Evolutionary conservation across 2,329 filamentous ascomycete species (phyloP).

Genomic region (Colletotrichum melonis): DNA sequence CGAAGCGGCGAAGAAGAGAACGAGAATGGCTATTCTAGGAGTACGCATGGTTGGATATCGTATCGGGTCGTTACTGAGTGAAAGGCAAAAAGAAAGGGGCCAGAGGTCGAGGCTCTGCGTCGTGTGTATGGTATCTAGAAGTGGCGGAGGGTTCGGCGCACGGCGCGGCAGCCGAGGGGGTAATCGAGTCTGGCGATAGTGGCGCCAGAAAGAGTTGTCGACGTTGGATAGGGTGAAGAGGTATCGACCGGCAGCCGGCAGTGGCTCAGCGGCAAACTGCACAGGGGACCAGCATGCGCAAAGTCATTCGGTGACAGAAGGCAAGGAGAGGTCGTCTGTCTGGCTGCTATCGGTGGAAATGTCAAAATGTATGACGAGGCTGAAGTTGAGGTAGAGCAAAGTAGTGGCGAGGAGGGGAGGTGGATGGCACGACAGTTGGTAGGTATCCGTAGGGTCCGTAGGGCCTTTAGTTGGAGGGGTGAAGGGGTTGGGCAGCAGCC

Average conservation of each 20-base stretch:
- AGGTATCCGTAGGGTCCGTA: neutral
- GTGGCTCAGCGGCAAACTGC: constrained; percentile 32
- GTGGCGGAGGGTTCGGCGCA: neutral
- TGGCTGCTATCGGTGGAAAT: neutral
- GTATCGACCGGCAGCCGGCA: constrained; percentile 21
- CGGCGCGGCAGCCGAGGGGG: constrained; percentile 7
- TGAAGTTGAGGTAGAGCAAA: no score
- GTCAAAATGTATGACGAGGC: neutral
- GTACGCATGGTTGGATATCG: constrained; percentile 59
- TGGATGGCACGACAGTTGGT: neutral
- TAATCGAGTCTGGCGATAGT: constrained; percentile 11
- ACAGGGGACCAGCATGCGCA: constrained; percentile 23
- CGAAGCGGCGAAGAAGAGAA: constrained; percentile 63
- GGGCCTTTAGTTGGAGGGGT: neutral
- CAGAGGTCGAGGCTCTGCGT: constrained; percentile 6
- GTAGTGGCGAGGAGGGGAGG: neutral
- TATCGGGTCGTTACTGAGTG: constrained; percentile 17
- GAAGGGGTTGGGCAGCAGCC: constrained; percentile 2
- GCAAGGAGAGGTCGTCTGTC: neutral
- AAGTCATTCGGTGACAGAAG: constrained; percentile 17
- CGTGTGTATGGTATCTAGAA: constrained; percentile 3
- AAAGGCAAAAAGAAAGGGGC: neutral
- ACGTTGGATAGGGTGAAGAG: neutral
- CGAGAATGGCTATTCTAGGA: constrained; percentile 64
- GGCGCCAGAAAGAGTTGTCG: neutral